phyloP scores from a whole-genome alignment of 2,329 filamentous ascomycete genomes.

The Calonectria multiphialidica region DNA sequence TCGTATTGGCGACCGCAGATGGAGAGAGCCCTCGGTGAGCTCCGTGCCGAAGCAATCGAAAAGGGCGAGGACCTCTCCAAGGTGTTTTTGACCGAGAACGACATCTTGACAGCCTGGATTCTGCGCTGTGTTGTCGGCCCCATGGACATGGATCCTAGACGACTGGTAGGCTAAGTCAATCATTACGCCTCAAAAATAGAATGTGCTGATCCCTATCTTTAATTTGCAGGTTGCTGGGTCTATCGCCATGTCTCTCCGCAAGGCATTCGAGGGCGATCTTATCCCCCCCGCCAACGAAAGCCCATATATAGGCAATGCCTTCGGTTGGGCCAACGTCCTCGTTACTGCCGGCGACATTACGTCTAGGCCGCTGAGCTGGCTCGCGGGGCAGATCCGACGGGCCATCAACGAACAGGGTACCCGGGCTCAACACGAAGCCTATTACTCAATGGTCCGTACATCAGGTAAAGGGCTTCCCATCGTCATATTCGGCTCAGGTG shows the following conservation, averaged over 20 bases:
- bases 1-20: constrained; percentile 17
- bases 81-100: constrained; percentile 27
- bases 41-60: neutral
- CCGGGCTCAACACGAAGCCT: constrained; percentile 13
- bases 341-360: neutral
- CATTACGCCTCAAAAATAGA: neutral
- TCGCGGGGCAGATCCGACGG: constrained; percentile 7
- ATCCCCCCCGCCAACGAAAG: neutral
- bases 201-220: neutral
- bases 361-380: constrained; percentile 6
- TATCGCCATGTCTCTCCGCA: constrained; percentile 25
- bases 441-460: neutral
- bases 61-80: neutral
- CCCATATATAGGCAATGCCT: constrained; percentile 23
- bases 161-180: neutral
- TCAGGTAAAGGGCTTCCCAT: constrained; percentile 7
- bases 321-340: constrained; percentile 19
- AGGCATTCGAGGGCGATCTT: neutral
- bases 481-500: neutral
- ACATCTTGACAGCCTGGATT: constrained; percentile 24
- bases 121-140: constrained; percentile 15
- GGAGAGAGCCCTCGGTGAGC: neutral
- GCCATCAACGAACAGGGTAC: constrained; percentile 20
- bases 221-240: constrained; percentile 3
- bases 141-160: constrained; percentile 11